Evolutionary conservation across 805 yeast genomes (phyloP), one percentile per base, ranked within the genome.

Genomic region (Diddensiella transvaalensis): DNA sequence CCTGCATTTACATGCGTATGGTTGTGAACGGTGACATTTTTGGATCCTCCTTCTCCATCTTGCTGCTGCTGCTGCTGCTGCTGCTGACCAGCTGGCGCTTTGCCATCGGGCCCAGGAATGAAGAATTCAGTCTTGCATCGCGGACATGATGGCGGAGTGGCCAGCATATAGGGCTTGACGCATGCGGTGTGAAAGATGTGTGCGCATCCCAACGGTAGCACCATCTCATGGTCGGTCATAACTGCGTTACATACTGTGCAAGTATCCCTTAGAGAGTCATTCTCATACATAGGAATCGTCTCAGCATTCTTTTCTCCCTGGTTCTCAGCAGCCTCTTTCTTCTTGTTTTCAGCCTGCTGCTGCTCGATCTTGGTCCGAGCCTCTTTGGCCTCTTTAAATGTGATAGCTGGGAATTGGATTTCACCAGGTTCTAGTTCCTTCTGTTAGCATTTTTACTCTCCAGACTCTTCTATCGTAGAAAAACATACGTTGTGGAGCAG

Each of bases 161-260:
- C 43, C 43, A 40, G 10, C 43, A 40, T 40, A 40, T 17, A 40
- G 11, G 43, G 43, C 32, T 40, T 40, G 19, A 40, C 43, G 18
- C 43, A 40, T 40, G 43, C 43, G 10, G 21, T 6, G 15, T 40
- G 43, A 15, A 40, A 40, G 21, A 40, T 40, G 18, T 40, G 43
- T 21, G 15, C 24, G 43, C 43, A 40, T 26, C 43, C 43, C 15
- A 40, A 22, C 15, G 43, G 43, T 17, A 40, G 33, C 4, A 40
- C 43, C 21, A 19, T 19, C 33, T 40, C 98, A 19, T 77, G 65
- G 2, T 68, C 66, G 26, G 78, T 78, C 22, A 91, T 93, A 39
- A 89, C 96, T 64, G 97, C 89, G 65, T 91, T 91, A 23, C 43
- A 40, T 4, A 40, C 21, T 6, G 33, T 40, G 15, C 43, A 40